Conservation (phyloP, 1,139 yeast genomes). For the Geotrichum phurueaensis region DNA sequence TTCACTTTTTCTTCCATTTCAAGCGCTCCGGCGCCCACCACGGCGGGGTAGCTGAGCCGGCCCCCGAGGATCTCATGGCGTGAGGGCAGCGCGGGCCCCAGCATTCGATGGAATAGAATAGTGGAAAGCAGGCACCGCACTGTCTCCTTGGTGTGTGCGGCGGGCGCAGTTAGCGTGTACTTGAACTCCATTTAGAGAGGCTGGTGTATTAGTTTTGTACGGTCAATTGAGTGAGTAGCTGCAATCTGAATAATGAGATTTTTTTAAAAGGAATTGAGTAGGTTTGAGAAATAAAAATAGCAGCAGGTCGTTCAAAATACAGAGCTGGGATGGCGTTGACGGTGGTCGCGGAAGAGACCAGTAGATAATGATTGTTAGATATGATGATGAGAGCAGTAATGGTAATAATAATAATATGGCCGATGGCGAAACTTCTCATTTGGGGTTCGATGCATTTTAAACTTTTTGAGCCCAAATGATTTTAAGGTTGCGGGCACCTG, state of each 20-base stretch:
- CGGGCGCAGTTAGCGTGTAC: slow-evolving; percentile 35
- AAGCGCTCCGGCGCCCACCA: slow-evolving; percentile 22
- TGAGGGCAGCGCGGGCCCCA: slow-evolving; percentile 59
- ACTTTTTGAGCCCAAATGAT: too few relatives aligned
- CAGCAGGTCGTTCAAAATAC: too few relatives aligned
- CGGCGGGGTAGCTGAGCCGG: slow-evolving; percentile 34
- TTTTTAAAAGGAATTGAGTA: not conserved
- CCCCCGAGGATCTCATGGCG: slow-evolving; percentile 40
- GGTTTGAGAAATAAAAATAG: too few relatives aligned
- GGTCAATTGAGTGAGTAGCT: too few relatives aligned
- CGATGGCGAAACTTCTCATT: too few relatives aligned
- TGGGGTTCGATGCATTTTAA: too few relatives aligned
- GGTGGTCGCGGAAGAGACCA: not conserved
- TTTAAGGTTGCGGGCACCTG: too few relatives aligned
- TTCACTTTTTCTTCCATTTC: slow-evolving; percentile 31
- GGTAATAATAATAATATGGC: not conserved
- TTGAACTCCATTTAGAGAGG: slow-evolving; percentile 36
- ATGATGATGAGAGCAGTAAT: not conserved
- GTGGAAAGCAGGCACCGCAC: slow-evolving; percentile 49
- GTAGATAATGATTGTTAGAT: not conserved
- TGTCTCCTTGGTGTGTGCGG: slow-evolving; percentile 35
- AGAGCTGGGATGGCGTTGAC: too few relatives aligned
- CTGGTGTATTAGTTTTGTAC: too few relatives aligned
- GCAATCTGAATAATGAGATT: not conserved
- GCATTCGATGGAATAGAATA: slow-evolving; percentile 62